Conservation (phyloP, 495 filamentous ascomycete species). For the Astrothelium subdiscretum region DNA sequence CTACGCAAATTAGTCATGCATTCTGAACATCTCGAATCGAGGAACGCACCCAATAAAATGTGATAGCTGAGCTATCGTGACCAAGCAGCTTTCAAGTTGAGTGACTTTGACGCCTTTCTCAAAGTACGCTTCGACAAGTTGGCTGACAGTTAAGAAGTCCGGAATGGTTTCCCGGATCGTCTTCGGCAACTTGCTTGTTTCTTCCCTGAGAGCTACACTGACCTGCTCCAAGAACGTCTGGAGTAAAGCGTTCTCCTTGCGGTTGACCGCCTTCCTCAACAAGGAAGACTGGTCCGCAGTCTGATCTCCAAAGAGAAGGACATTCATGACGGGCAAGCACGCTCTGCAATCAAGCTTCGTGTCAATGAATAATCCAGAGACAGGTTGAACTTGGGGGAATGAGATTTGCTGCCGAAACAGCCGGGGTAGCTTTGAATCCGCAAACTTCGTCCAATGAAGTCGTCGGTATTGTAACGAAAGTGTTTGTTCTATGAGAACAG, state of each 20-base stretch:
- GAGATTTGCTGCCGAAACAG: neutral
- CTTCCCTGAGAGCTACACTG: conserved; percentile 49
- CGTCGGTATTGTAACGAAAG: neutral
- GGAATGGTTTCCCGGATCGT: conserved; percentile 52
- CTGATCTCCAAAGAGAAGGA: conserved; percentile 60
- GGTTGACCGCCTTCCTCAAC: conserved; percentile 49
- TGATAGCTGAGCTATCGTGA: conserved; percentile 59
- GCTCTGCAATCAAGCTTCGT: neutral
- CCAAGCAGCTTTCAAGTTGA: conserved; percentile 53
- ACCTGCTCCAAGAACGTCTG: conserved; percentile 53
- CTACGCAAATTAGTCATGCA: conserved; percentile 29
- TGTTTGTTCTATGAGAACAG: neutral
- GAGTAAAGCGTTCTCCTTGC: conserved; percentile 53
- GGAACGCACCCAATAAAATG: conserved; percentile 63
- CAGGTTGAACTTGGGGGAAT: neutral
- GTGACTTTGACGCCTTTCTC: conserved; percentile 45
- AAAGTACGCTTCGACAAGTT: conserved; percentile 59
- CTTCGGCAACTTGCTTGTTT: conserved; percentile 48
- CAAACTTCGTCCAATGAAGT: neutral
- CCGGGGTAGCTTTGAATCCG: neutral
- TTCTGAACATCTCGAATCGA: conserved; percentile 3
- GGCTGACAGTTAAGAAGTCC: conserved; percentile 54
- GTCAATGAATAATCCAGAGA: neutral
- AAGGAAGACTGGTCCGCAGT: conserved; percentile 59
- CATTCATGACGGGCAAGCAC: conserved; percentile 23